Conservation (phyloP, 2,329 filamentous ascomycete species). For the Epichloe sibirici region DNA sequence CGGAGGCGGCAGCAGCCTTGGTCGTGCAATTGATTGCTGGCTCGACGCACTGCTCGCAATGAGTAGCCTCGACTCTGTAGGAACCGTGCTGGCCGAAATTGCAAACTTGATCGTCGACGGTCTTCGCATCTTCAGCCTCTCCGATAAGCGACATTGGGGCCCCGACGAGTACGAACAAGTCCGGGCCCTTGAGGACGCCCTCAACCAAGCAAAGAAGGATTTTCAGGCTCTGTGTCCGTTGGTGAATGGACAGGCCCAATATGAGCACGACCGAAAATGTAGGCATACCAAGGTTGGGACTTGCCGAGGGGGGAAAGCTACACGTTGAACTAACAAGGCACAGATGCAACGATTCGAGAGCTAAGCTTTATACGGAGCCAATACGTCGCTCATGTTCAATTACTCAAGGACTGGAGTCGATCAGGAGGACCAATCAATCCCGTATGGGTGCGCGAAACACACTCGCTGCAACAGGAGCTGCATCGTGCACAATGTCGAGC, state of each 20-base stretch:
- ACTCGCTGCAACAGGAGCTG: slow-evolving; percentile 34
- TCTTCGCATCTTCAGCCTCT: slow-evolving; percentile 40
- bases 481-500: slow-evolving; percentile 47
- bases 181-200: slow-evolving; percentile 38
- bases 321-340: neutral
- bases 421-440: slow-evolving; percentile 43
- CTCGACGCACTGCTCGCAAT: slow-evolving; percentile 13
- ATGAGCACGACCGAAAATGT: slow-evolving; percentile 44
- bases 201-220: slow-evolving; percentile 48
- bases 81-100: slow-evolving; percentile 45
- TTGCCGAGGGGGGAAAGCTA: neutral
- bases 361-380: slow-evolving; percentile 31
- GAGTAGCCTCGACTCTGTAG: slow-evolving; percentile 39
- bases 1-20: neutral
- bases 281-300: slow-evolving; percentile 12
- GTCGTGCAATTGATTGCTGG: neutral
- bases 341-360: slow-evolving; percentile 41
- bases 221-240: slow-evolving; percentile 45
- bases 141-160: slow-evolving; percentile 47
- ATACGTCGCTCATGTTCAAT: slow-evolving; percentile 35
- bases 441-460: slow-evolving; percentile 42
- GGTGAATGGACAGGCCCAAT: slow-evolving; percentile 44
- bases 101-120: slow-evolving; percentile 40
- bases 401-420: slow-evolving; percentile 42
- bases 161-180: slow-evolving; percentile 48